A percentile compares a stretch with the other conserved stretches of the same genome.
Conservation (phyloP, 73 alveolate genomes). For the Uronychia setigera region DNA sequence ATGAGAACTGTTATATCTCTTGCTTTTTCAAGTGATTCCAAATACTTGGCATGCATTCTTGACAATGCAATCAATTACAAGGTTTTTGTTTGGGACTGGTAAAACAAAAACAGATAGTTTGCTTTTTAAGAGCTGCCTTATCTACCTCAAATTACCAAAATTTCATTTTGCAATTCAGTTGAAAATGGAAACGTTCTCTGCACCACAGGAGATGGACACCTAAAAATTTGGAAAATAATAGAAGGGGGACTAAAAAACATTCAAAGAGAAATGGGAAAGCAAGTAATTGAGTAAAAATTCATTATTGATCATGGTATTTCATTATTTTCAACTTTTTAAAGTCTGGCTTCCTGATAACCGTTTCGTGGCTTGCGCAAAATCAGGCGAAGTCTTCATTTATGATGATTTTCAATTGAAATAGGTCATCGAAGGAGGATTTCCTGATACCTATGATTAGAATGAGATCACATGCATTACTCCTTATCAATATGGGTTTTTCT, state of each 20-base stretch:
- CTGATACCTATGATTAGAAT: constrained; percentile 51
- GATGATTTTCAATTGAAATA: constrained; percentile 70
- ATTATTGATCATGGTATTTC: too few relatives aligned
- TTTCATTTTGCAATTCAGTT: constrained; percentile 78
- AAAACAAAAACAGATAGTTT: constrained; percentile 26
- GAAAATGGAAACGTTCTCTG: constrained; percentile 83
- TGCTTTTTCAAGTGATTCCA: constrained; percentile 36
- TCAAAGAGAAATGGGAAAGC: too few relatives aligned
- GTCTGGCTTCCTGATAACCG: constrained; percentile 85
- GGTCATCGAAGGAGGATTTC: constrained; percentile 69
- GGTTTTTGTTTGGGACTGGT: constrained; percentile 18
- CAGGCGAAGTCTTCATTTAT: constrained; percentile 78
- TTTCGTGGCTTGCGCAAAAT: constrained; percentile 71
- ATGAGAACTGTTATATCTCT: constrained; percentile 32
- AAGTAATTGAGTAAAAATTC: too few relatives aligned
- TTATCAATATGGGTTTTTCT: constrained; percentile 73
- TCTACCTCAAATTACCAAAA: constrained; percentile 72
- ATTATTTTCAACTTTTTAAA: too few relatives aligned
- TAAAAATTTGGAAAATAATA: constrained; percentile 81
- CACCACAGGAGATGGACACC: constrained; percentile 81
- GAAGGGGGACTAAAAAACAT: too few relatives aligned
- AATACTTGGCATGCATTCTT: constrained; percentile 21
- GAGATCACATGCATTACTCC: constrained; percentile 53
- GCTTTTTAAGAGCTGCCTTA: too few relatives aligned
- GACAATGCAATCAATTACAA: constrained; percentile 36